Evolutionary conservation across 495 filamentous ascomycete species (phyloP), one percentile per base, ranked within the genome.

Genomic region (Hypoxylon trugodes): DNA sequence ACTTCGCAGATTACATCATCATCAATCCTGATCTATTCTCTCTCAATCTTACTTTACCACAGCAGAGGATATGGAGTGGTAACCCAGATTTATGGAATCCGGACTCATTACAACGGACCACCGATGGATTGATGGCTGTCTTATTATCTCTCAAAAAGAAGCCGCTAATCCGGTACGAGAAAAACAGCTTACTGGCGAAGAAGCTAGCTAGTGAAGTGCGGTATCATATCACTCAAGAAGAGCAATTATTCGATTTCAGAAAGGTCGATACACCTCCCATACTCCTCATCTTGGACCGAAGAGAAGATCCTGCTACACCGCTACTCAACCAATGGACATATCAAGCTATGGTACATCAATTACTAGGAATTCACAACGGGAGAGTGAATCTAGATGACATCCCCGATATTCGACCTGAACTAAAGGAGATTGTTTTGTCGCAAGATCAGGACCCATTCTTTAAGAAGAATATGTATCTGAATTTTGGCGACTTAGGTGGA

Each of bases 391-490:
- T 98, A 37, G 88, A 86, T 58, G 86, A 91, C 49, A 89, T 97
- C 0, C 93, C 93, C 28, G 95, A 97, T 50, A 86, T 97, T 43
- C 83, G 92, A 46, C 89, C 91, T 12, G 95, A 98, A 76, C 81
- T 98, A 21, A 92, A 90, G 76, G 95, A 98, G 78, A 94, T 98
- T 56, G 93, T 96, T 8, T 79, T 98, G 15, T 96, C 94, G 1
- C 96, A 96, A 75, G 96, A 98, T 61, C 96, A 98, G 73, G 95
- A 98, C 70, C 96, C 95, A 0, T 98, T 98, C 78, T 98, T 98
- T 79, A 97, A 97, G 77, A 97, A 96, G 78, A 98, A 98, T 73
- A 98, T 98, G 96, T 98, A 93, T 69, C 87, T 96, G 67, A 98
- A 98, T 69, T 98, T 98, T 73, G 95, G 95, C 36, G 95, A 98